Evolutionary conservation across 331 rosid species (phyloP).

Genomic region (Spiraea crenata): DNA sequence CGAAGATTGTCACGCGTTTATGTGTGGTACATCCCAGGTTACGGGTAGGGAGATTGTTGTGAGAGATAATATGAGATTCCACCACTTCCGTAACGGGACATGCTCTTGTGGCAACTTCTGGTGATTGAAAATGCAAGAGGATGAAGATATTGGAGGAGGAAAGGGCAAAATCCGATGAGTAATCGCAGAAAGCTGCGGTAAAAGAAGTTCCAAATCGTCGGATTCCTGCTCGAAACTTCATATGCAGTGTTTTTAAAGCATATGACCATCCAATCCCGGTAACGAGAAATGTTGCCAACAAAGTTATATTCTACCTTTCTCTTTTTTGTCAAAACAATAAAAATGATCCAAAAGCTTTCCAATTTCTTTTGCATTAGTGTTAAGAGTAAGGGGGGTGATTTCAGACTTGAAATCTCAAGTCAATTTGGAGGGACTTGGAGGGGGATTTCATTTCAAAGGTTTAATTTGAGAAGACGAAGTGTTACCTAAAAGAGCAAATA

Average conservation of each 20-base stretch:
- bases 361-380: too few relatives aligned
- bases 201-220: not conserved
- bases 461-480: too few relatives aligned
- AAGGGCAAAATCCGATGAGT: not conserved
- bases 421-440: too few relatives aligned
- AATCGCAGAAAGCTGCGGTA: not conserved
- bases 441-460: too few relatives aligned
- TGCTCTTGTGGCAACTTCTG: slow-evolving; percentile 45
- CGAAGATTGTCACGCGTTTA: slow-evolving; percentile 36
- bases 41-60: slow-evolving; percentile 40
- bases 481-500: too few relatives aligned
- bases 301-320: not conserved
- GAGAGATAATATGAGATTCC: slow-evolving; percentile 42
- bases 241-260: not conserved
- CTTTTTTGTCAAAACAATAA: too few relatives aligned
- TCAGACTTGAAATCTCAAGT: too few relatives aligned
- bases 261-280: too few relatives aligned
- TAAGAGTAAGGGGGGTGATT: too few relatives aligned
- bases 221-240: not conserved
- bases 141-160: not conserved
- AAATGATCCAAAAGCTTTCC: too few relatives aligned
- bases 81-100: slow-evolving; percentile 34
- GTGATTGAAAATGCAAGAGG: slow-evolving; percentile 22
- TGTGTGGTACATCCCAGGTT: slow-evolving; percentile 35
- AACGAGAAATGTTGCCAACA: not conserved